Evolutionary conservation across 2,329 filamentous ascomycete species (phyloP), one percentile per base, ranked within the genome.

Genomic region (Pestalotiopsis sp.): DNA sequence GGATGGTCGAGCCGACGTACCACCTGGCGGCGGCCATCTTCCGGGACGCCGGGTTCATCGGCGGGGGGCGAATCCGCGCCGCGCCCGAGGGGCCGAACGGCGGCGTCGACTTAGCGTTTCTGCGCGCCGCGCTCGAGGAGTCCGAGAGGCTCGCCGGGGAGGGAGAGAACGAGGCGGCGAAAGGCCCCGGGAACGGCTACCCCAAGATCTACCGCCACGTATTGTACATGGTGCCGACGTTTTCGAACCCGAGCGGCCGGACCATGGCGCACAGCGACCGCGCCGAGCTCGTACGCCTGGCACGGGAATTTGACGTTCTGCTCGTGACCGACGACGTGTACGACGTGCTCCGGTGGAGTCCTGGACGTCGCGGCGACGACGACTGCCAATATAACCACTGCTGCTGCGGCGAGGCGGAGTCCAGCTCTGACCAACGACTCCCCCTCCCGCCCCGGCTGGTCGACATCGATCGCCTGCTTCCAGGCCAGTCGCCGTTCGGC

Each of bases 151-250:
- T 1, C 27, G 31, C 31, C 9, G 31, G 31, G 31, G 31, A 9
- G 6, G 2, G 31, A 36, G 31, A 36, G 31, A 7, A 9, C 2
- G 31, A 9, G n/a, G 1, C 12, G 17, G 20, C 27, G 17, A 13
- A 56, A 1, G 40, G 27, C 57, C 9, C 36, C 75, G 68, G 84
- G 71, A 91, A 91, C 77, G 83, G 84, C 1, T 73, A 78, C 0
- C 82, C 86, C 38, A 80, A 85, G 63, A 88, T 86, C 80, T 66
- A 66, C 82, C 90, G 90, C 67, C 93, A 97, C 77, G 79, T 98
- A 74, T 91, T 98, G 73, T 98, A 98, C 78, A 89, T 90, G 38
- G 94, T 97, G 14, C 93, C 95, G 0, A 94, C 94, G 0, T 97
- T 95, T 78, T 90, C 93, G 61, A 98, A 98, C 76, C 96, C 96